Evolutionary conservation across 345 rosid genomes (phyloP).

Genomic region (Moringa oleifera): DNA sequence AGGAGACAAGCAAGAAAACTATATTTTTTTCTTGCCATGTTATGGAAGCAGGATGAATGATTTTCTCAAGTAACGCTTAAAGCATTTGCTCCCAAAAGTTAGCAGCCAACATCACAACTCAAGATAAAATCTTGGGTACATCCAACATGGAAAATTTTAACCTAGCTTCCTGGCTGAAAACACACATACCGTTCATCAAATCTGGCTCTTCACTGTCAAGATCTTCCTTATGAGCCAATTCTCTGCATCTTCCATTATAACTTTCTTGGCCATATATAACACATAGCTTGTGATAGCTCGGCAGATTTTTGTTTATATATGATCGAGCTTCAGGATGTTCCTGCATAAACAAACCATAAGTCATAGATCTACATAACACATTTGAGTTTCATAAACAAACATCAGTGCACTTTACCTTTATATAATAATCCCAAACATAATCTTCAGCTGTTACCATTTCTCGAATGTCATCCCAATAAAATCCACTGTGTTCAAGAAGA

Average conservation of each 20-base stretch:
- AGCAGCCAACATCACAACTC: no score
- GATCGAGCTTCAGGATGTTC: slow-evolving; percentile 29
- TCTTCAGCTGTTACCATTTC: slow-evolving; percentile 37
- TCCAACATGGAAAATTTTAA: not conserved
- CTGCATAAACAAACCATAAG: slow-evolving; percentile 23
- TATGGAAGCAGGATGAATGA: no score
- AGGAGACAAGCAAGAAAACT: not conserved
- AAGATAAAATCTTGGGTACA: not conserved
- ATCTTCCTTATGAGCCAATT: slow-evolving; percentile 14
- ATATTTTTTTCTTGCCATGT: no score
- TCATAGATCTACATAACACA: not conserved
- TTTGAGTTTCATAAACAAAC: no score
- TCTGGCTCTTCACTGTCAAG: slow-evolving; percentile 13
- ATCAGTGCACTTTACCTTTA: slow-evolving; percentile 14
- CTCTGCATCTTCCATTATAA: slow-evolving; percentile 21
- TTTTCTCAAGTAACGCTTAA: not conserved
- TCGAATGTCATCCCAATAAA: slow-evolving; percentile 38
- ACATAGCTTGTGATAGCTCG: slow-evolving; percentile 45
- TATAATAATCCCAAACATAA: slow-evolving; percentile 27
- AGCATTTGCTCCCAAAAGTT: not conserved
- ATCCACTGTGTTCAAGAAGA: slow-evolving; percentile 34
- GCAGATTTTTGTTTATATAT: slow-evolving; percentile 31
- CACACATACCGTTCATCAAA: slow-evolving; percentile 29
- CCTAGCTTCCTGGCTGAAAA: not conserved
- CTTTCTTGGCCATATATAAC: slow-evolving; percentile 39